Evolutionary conservation across 768 basidiomycete genomes (phyloP).

Genomic region (Calocybe gangraenosa): DNA sequence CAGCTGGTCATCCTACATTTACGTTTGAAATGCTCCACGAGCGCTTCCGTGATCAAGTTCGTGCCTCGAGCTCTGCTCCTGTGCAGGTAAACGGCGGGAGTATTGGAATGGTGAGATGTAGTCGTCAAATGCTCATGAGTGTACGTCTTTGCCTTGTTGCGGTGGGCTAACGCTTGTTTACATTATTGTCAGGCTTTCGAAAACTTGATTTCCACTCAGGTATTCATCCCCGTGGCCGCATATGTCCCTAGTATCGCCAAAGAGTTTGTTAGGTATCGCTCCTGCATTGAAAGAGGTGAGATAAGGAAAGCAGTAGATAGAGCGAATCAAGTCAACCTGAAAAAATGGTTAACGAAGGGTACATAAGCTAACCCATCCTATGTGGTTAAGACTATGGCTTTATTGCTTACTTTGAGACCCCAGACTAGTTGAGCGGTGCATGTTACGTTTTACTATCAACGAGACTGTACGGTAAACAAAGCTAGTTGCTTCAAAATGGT

Average conservation of each 20-base stretch:
- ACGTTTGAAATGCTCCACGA: constrained; percentile 93
- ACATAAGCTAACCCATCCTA: too few relatives aligned
- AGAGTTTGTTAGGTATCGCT: constrained; percentile 76
- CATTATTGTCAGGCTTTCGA: constrained; percentile 65
- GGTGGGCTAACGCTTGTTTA: not conserved
- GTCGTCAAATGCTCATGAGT: constrained; percentile 57
- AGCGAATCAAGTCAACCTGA: constrained; percentile 64
- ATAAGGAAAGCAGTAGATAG: constrained; percentile 65
- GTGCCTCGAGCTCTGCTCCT: constrained; percentile 68
- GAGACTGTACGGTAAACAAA: too few relatives aligned
- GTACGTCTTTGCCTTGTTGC: constrained; percentile 37
- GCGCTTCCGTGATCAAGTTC: constrained; percentile 70
- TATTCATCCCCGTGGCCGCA: constrained; percentile 52
- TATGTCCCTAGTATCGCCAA: constrained; percentile 48
- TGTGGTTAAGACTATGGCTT: too few relatives aligned
- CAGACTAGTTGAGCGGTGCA: too few relatives aligned
- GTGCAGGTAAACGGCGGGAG: constrained; percentile 70
- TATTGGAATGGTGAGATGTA: constrained; percentile 70
- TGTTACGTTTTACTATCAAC: too few relatives aligned
- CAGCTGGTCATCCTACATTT: constrained; percentile 72
- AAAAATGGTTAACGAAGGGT: constrained; percentile 73
- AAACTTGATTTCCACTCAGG: constrained; percentile 46
- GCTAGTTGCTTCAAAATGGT: too few relatives aligned
- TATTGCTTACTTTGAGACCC: too few relatives aligned
- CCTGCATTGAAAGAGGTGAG: constrained; percentile 55